Evolutionary conservation across 129 eudicot species (phyloP), one percentile per base, ranked within the genome.

Genomic region (Mikania micrantha): DNA sequence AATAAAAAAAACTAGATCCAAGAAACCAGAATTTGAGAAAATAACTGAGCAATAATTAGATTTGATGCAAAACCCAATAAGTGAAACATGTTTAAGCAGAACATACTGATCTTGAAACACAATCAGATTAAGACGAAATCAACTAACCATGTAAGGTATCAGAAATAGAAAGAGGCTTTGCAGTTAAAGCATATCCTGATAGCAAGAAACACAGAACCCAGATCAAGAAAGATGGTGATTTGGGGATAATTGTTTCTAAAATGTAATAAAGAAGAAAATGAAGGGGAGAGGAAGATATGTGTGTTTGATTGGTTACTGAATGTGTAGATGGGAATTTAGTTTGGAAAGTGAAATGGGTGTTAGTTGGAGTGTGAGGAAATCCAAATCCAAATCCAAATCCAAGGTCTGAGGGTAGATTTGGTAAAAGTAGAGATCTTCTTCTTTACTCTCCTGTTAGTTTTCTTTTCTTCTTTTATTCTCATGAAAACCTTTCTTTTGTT

Each of bases 171-270:
- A 54, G 17, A 63, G 15, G 53, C 20, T 59, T 59, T 59, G 45
- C 71, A 66, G 71, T 24, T 61, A 53, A 58, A 38, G 9, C 8
- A 36, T 1, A 36, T 36, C 3, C 19, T 48, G 25, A 17, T 11
- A 12, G 62, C 60, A 52, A 56, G 53, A 60, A 60, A 39, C 38
- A 52, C 60, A 65, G 69, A 79, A 78, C 65, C 60, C 74, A 82
- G 79, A 85, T 81, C 80, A 85, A 67, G 80, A 75, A 71, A 78
- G 73, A 66, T 11, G 41, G 76, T 60, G 70, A 75, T 76, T 42
- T 15, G 70, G 75, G 66, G 40, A 52, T 72, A 73, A 64, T 21
- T 69, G 72, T 54, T 53, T 49, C 29, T 34, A 22, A 73, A 38
- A 63, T 38, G 62, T 8, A 9, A 60, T 9, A 16, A 68, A 24